Conservation (phyloP, 805 yeast genomes). For the Yamadazyma paraphyllophila region DNA sequence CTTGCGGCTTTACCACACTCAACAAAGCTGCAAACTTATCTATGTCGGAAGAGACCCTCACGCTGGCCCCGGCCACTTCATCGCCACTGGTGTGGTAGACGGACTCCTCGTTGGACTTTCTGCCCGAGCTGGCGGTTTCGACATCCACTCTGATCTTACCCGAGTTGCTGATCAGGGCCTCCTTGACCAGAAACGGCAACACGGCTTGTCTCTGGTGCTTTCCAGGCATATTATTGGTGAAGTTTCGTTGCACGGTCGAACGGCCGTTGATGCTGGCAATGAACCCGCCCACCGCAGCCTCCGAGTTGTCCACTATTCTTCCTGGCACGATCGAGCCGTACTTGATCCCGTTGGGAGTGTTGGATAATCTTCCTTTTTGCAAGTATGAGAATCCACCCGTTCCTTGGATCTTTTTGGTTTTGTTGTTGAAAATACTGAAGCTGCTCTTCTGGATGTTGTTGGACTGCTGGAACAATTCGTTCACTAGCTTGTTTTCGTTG, state of each 20-base stretch:
- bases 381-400: conserved; percentile 75
- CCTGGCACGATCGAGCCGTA: conserved; percentile 62
- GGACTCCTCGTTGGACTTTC: conserved; percentile 14
- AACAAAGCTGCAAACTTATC: conserved; percentile 9
- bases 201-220: conserved; percentile 42
- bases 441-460: conserved; percentile 21
- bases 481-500: conserved; percentile 28
- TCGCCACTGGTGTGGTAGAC: conserved; percentile 31
- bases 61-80: conserved; percentile 29
- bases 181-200: conserved; percentile 40
- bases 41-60: conserved; percentile 32
- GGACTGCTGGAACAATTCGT: conserved; percentile 28
- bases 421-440: conserved; percentile 10
- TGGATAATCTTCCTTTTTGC: conserved; percentile 63
- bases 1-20: conserved; percentile 3
- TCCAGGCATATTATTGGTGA: conserved; percentile 38
- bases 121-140: conserved; percentile 40
- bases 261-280: conserved; percentile 38
- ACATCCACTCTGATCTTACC: conserved; percentile 39
- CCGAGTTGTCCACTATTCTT: conserved; percentile 51
- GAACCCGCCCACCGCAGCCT: conserved; percentile 50
- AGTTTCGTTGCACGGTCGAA: conserved; percentile 38
- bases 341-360: conserved; percentile 68
- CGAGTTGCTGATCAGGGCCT: conserved; percentile 35
- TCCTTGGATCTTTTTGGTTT: conserved; percentile 46